These are phyloP conservation scores for Reticulascus tulasneorum DNA, from an alignment of 2,329 filamentous ascomycete species.

Conservation along the genomic window DNA sequence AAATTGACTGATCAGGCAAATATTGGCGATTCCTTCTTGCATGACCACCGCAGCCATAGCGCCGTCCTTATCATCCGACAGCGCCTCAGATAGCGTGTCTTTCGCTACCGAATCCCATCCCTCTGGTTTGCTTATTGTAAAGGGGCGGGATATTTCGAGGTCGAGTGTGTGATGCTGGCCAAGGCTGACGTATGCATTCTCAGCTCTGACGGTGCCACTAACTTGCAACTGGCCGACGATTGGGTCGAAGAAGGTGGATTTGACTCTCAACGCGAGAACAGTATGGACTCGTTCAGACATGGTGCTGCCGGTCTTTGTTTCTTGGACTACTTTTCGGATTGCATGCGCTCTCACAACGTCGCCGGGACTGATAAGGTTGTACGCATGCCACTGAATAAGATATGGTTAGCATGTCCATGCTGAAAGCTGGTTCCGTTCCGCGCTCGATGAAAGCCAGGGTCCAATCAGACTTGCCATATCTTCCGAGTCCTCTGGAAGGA, in stretches of 20 bases:
- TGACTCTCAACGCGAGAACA: slow-evolving; percentile 54
- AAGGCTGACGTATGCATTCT: slow-evolving; percentile 49
- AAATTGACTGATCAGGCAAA: slow-evolving; percentile 77
- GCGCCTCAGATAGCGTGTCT: slow-evolving; percentile 72
- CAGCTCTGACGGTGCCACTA: slow-evolving; percentile 48
- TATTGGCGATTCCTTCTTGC: slow-evolving; percentile 82
- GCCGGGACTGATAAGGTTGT: slow-evolving; percentile 53
- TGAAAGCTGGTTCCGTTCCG: no score
- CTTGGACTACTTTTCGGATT: slow-evolving; percentile 49
- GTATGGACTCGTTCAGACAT: slow-evolving; percentile 50
- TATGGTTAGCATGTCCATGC: background rate
- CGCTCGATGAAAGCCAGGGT: background rate
- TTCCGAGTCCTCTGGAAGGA: slow-evolving; percentile 41
- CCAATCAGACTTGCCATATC: slow-evolving; percentile 39
- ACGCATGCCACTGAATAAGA: slow-evolving; percentile 50
- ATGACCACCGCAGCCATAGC: slow-evolving; percentile 89
- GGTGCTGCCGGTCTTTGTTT: slow-evolving; percentile 43
- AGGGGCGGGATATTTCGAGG: slow-evolving; percentile 81
- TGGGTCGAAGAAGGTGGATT: slow-evolving; percentile 56
- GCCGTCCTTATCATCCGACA: slow-evolving; percentile 73
- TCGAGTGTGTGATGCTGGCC: slow-evolving; percentile 64
- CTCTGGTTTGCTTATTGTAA: slow-evolving; percentile 78
- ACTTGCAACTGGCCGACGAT: slow-evolving; percentile 51
- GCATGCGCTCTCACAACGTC: slow-evolving; percentile 53
- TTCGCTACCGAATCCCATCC: slow-evolving; percentile 84